A percentile compares a stretch with the other conserved stretches of the same genome.
These are phyloP conservation scores for Boletus pseudo-olivaceus DNA, from an alignment of 768 basidiomycete genomes.

Conservation along the genomic window DNA sequence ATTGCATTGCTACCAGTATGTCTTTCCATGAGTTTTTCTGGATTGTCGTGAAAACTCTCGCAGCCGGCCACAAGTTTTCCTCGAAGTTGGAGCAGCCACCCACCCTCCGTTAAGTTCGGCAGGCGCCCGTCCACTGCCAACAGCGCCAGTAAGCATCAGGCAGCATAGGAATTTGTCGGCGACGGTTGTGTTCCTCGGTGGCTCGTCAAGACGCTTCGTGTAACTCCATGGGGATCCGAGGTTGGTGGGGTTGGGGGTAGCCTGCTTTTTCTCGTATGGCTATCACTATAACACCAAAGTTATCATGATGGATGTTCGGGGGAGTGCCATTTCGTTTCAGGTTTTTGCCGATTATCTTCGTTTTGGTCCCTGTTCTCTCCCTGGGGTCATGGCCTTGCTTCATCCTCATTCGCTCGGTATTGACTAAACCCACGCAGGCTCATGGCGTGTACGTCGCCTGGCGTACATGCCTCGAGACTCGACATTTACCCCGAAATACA, in stretches of 20 bases:
- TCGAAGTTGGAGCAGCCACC: constrained; percentile 8
- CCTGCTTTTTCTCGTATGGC: neutral
- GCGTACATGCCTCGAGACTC: constrained; percentile 18
- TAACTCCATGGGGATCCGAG: constrained; percentile 6
- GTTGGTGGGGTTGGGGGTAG: neutral
- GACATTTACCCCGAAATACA: constrained; percentile 12
- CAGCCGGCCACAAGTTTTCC: constrained; percentile 28
- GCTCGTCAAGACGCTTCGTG: neutral
- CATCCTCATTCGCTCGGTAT: constrained; percentile 16
- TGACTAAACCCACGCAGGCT: constrained; percentile 14
- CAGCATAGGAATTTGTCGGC: neutral
- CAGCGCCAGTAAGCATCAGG: neutral
- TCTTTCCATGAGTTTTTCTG: constrained; percentile 15
- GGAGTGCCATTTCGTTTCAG: constrained; percentile 5
- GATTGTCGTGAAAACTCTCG: constrained; percentile 11
- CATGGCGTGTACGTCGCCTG: constrained; percentile 25
- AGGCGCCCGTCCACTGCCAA: constrained; percentile 2
- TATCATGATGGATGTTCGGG: constrained; percentile 1
- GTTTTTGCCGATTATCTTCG: constrained; percentile 10
- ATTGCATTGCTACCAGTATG: constrained; percentile 6
- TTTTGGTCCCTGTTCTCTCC: neutral
- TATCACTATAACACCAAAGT: constrained; percentile 1
- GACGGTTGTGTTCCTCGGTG: neutral
- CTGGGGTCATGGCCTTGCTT: constrained; percentile 21
- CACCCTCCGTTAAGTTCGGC: constrained; percentile 7